Evolutionary conservation across 1,284 basidiomycete genomes (phyloP).

Genomic region (Somion occarium): DNA sequence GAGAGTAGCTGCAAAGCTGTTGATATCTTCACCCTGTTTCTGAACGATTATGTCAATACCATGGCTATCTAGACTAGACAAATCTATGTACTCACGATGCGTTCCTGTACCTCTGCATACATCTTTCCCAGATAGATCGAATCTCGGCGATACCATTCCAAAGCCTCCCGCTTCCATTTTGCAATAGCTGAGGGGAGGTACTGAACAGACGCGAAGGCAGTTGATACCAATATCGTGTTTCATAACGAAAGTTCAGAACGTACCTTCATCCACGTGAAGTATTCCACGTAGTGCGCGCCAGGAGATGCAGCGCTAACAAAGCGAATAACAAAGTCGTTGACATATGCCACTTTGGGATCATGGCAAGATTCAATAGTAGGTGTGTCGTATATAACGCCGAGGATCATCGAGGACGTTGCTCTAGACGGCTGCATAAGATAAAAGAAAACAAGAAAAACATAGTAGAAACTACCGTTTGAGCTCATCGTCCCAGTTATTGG

Average conservation of each 20-base stretch:
- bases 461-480: not conserved
- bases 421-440: too few species aligned
- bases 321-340: not conserved
- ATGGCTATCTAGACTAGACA: too few species aligned
- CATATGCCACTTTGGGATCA: constrained; percentile 6
- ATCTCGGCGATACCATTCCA: constrained; percentile 13
- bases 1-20: constrained; percentile 8
- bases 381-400: constrained; percentile 13
- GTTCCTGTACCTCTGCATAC: constrained; percentile 7
- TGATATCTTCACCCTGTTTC: constrained; percentile 2
- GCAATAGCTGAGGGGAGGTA: constrained; percentile 5
- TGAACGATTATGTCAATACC: constrained; percentile 2
- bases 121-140: constrained; percentile 5
- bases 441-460: too few species aligned
- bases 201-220: too few species aligned
- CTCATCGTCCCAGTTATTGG: not conserved
- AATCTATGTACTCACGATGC: not conserved
- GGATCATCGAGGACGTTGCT: constrained; percentile 12
- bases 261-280: not conserved
- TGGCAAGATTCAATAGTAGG: constrained; percentile 9
- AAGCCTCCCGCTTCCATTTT: constrained; percentile 19
- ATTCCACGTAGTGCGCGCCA: not conserved
- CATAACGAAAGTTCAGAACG: not conserved
- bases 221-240: too few species aligned
- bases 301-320: not conserved